Conservation (phyloP, 441 rosid genomes). For the Geranium incanum region DNA sequence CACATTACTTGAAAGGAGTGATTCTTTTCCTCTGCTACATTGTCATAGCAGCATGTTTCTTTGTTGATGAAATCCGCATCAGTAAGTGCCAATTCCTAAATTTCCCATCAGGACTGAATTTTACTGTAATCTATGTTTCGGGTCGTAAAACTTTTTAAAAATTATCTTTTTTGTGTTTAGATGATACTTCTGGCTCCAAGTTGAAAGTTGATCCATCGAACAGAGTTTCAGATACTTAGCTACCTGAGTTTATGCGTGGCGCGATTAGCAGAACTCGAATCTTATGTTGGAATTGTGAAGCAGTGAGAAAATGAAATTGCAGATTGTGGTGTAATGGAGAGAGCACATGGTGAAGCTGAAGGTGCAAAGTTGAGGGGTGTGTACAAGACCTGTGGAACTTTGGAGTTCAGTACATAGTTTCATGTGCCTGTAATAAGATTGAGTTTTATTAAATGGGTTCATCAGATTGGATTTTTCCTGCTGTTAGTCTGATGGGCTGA, state of each 20-base stretch:
- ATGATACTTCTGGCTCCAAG: not conserved
- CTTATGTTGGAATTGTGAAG: not conserved
- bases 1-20: slow-evolving; percentile 60
- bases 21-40: slow-evolving; percentile 50
- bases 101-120: not conserved
- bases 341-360: not conserved
- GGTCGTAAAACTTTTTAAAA: not conserved
- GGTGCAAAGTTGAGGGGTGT: not conserved
- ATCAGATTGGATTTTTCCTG: not conserved
- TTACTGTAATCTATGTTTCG: not conserved
- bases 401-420: not conserved
- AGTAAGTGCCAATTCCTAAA: slow-evolving; percentile 28
- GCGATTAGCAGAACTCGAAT: not conserved
- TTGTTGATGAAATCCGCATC: slow-evolving; percentile 41
- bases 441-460: not conserved
- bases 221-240: not conserved
- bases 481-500: not conserved
- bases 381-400: too few relatives aligned
- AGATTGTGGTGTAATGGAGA: too few relatives aligned
- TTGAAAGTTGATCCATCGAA: not conserved
- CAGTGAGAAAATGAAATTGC: too few relatives aligned
- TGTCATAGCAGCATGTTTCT: slow-evolving; percentile 52
- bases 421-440: not conserved
- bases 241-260: not conserved
- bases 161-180: not conserved